Percentiles rank a stretch among this genome's conserved stretches.
Evolutionary conservation across 108 stramenopile species (phyloP).

Genomic region (Aurantiochytrium sp.): DNA sequence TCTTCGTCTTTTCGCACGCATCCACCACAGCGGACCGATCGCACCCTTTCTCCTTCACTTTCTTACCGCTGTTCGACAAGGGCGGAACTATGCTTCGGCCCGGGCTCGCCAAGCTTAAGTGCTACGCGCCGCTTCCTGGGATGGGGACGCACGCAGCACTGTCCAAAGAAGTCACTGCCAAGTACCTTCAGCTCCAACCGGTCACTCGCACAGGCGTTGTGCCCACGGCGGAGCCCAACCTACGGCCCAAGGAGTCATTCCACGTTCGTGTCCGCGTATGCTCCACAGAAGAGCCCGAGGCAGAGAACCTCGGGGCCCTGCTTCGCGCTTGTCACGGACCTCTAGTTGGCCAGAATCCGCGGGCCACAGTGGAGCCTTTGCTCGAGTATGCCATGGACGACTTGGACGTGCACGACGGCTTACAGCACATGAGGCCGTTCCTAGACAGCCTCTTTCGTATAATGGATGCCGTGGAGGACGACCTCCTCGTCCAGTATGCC

Average conservation of each 20-base stretch:
- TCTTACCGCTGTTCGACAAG: neutral
- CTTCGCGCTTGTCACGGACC: neutral
- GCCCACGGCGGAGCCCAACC: neutral
- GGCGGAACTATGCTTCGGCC: neutral
- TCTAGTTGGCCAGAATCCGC: too few species aligned
- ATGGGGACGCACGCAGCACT: neutral
- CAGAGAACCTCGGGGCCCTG: neutral
- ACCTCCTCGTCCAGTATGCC: neutral
- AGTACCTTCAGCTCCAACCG: neutral
- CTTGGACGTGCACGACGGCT: neutral
- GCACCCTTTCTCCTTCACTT: neutral
- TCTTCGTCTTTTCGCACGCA: conserved; percentile 3
- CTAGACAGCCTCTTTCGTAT: neutral
- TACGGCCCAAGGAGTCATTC: neutral
- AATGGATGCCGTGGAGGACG: neutral
- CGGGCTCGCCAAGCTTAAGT: neutral
- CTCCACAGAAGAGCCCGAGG: neutral
- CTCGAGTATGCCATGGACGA: neutral
- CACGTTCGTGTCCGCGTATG: neutral
- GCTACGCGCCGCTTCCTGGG: neutral
- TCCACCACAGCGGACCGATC: neutral
- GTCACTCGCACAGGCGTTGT: neutral
- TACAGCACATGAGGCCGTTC: neutral
- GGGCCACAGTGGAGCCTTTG: neutral
- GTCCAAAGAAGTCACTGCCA: neutral